Evolutionary conservation across 352 stramenopile species (phyloP).

Genomic region (Pythium oligandrum): DNA sequence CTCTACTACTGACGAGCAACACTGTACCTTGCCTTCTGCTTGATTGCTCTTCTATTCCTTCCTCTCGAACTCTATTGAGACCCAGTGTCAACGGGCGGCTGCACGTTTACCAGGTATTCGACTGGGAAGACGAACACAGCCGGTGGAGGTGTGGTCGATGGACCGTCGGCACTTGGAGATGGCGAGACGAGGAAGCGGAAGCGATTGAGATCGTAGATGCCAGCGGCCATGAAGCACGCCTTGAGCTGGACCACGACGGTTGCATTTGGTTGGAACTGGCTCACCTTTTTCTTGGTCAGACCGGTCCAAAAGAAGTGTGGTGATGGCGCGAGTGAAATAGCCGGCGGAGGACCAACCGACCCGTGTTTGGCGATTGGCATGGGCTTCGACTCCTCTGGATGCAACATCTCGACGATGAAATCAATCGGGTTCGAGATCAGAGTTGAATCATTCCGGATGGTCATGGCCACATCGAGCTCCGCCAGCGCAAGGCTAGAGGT

Average conservation of each 20-base stretch:
- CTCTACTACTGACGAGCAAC: too few relatives aligned
- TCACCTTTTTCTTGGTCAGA: constrained; percentile 65
- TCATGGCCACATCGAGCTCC: constrained; percentile 71
- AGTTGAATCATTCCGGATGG: constrained; percentile 59
- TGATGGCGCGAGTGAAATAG: constrained; percentile 16
- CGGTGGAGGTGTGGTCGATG: constrained; percentile 12
- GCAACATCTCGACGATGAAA: constrained; percentile 76
- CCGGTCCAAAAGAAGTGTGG: constrained; percentile 81
- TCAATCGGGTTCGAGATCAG: constrained; percentile 52
- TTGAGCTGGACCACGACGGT: constrained; percentile 48
- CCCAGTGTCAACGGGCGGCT: constrained; percentile 7
- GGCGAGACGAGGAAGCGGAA: constrained; percentile 61
- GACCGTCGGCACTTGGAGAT: background rate
- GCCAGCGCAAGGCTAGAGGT: constrained; percentile 27
- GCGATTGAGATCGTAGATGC: constrained; percentile 82
- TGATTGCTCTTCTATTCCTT: too few relatives aligned
- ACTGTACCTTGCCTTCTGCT: too few relatives aligned
- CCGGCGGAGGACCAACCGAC: constrained; percentile 7
- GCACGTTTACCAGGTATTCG: constrained; percentile 77
- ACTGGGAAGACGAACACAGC: constrained; percentile 63
- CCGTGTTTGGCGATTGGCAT: constrained; percentile 5
- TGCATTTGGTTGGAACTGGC: constrained; percentile 40
- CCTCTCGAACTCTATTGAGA: too few relatives aligned
- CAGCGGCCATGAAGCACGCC: constrained; percentile 66
- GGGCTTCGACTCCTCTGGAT: constrained; percentile 57